These are phyloP conservation scores for Yamadazyma laniorum DNA, from an alignment of 805 yeast genomes.

Conservation along the genomic window DNA sequence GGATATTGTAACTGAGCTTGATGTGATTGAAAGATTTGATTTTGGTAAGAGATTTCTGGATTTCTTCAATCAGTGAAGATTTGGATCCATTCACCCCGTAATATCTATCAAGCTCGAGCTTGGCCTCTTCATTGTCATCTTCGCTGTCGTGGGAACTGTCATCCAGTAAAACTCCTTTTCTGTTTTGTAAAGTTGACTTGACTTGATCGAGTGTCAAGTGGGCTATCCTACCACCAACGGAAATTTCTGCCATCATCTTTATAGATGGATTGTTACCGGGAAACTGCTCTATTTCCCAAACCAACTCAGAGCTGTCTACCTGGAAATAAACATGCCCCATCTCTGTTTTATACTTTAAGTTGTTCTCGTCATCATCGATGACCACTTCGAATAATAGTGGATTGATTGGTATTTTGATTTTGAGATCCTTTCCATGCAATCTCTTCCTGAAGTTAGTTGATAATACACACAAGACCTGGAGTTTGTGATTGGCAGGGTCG, in stretches of 20 bases:
- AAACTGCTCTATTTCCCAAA: conserved; percentile 70
- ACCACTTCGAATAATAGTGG: conserved; percentile 29
- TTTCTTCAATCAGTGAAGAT: conserved; percentile 25
- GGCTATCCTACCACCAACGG: neutral
- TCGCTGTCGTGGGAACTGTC: neutral
- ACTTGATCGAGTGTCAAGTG: neutral
- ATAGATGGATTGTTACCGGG: conserved; percentile 54
- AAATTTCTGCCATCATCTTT: conserved; percentile 56
- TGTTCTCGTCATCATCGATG: conserved; percentile 22
- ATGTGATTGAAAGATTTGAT: conserved; percentile 22
- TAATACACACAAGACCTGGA: conserved; percentile 36
- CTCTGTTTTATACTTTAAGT: conserved; percentile 68
- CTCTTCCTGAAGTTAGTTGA: conserved; percentile 35
- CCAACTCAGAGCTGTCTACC: conserved; percentile 63
- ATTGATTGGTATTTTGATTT: conserved; percentile 33
- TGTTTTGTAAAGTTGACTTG: neutral
- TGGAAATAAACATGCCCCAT: conserved; percentile 70
- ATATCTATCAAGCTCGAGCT: conserved; percentile 28
- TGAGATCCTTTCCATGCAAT: conserved; percentile 30
- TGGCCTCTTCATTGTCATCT: conserved; percentile 28
- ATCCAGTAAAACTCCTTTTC: too few relatives aligned
- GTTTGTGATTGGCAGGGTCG: conserved; percentile 17
- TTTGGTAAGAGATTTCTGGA: conserved; percentile 14
- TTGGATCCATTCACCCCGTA: conserved; percentile 38
- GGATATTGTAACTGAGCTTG: conserved; percentile 30